phyloP scores from a whole-genome alignment of 805 yeast genomes.

The Candida parachauliodes region DNA sequence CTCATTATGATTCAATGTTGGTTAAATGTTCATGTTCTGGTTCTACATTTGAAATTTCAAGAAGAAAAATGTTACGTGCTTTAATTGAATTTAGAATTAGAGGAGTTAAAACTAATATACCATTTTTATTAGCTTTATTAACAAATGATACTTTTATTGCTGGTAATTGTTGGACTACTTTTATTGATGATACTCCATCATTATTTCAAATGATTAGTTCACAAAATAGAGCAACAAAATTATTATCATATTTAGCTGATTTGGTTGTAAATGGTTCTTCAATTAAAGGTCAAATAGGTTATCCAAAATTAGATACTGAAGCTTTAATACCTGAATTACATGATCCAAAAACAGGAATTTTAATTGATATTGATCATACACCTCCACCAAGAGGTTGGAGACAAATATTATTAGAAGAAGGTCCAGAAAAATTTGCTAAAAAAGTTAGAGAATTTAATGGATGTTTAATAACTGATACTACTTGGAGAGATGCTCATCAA shows the following conservation, averaged over 20 bases:
- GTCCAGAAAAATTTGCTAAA: conserved; percentile 87
- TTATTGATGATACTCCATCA: conserved; percentile 96
- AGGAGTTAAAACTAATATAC: conserved; percentile 98
- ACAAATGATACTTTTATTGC: conserved; percentile 83
- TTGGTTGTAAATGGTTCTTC: conserved; percentile 94
- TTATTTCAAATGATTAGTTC: conserved; percentile 92
- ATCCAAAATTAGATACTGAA: conserved; percentile 74
- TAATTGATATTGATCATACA: conserved; percentile 50
- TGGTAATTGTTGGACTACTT: conserved; percentile 97
- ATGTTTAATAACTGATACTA: conserved; percentile 93
- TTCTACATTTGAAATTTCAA: conserved; percentile 90
- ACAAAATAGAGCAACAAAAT: conserved; percentile 94
- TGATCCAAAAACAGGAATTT: conserved; percentile 55
- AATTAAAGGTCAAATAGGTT: conserved; percentile 91
- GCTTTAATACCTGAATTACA: conserved; percentile 74
- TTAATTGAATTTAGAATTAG: conserved; percentile 96
- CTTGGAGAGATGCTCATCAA: conserved; percentile 99
- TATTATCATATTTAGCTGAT: conserved; percentile 88
- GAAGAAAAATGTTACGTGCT: conserved; percentile 97
- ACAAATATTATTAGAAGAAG: conserved; percentile 75
- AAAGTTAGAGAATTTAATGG: conserved; percentile 83
- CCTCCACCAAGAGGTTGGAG: conserved; percentile 82
- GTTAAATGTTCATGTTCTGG: conserved; percentile 98
- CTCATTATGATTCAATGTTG: conserved; percentile 97
- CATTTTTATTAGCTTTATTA: conserved; percentile 85